Percentiles rank a stretch among this genome's conserved stretches.
Evolutionary conservation across 495 filamentous ascomycete species (phyloP).

Genomic region (Hypoxylon trugodes): DNA sequence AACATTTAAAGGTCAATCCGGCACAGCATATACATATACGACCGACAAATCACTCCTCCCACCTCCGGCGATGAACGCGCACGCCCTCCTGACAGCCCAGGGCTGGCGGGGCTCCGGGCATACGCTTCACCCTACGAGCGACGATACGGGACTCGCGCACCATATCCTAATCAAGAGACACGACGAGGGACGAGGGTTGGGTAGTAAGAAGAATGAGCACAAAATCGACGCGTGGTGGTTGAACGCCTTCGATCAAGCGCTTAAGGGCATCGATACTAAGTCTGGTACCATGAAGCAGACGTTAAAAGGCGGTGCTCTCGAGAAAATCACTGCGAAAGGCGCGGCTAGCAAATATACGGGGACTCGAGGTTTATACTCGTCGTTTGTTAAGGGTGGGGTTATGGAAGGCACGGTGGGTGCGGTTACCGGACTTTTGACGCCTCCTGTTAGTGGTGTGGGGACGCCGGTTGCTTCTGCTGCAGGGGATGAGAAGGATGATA

Average conservation of each 20-base stretch:
- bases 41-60: neutral
- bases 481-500: conserved; percentile 12
- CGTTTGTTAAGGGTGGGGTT: conserved; percentile 79
- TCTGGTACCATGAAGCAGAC: conserved; percentile 59
- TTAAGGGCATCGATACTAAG: conserved; percentile 72
- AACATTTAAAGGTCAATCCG: neutral
- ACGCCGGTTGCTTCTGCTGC: conserved; percentile 39
- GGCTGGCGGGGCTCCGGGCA: conserved; percentile 82
- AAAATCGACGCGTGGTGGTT: conserved; percentile 83
- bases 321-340: conserved; percentile 56
- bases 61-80: conserved; percentile 66
- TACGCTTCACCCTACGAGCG: conserved; percentile 72
- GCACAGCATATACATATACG: neutral
- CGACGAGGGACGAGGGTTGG: conserved; percentile 73
- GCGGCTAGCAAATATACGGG: conserved; percentile 56
- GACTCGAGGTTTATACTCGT: conserved; percentile 73
- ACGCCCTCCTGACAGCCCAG: conserved; percentile 75
- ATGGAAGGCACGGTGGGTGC: conserved; percentile 70
- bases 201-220: conserved; percentile 69
- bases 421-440: conserved; percentile 26
- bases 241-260: conserved; percentile 78
- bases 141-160: conserved; percentile 69
- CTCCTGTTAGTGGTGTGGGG: conserved; percentile 43
- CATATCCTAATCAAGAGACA: conserved; percentile 75
- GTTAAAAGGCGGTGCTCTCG: conserved; percentile 58